Conservation (phyloP, 169 alveolate species). For the Eimeria acervulina region DNA sequence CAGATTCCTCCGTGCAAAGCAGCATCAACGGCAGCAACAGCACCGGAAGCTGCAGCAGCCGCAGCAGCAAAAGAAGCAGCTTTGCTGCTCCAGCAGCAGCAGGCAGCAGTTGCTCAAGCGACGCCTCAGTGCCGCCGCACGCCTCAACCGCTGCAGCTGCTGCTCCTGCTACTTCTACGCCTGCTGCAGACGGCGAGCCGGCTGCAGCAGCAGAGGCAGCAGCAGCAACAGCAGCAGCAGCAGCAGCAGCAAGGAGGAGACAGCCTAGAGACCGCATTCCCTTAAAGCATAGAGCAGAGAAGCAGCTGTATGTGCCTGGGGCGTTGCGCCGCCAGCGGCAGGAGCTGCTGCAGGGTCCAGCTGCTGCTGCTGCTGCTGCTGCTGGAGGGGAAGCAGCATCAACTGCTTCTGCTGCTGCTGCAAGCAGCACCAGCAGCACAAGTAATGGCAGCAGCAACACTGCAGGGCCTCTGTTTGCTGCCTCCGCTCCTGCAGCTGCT, state of each 20-base stretch:
- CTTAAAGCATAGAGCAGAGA: slow-evolving; percentile 77
- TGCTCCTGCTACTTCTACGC: not conserved
- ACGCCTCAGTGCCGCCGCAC: not conserved
- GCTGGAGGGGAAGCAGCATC: slow-evolving; percentile 33
- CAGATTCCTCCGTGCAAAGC: not conserved
- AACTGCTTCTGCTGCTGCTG: slow-evolving; percentile 33
- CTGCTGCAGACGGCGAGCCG: not conserved
- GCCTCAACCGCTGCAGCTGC: not conserved
- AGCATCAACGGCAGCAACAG: slow-evolving; percentile 7
- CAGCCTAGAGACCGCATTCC: slow-evolving; percentile 62
- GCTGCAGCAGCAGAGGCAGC: slow-evolving; percentile 12
- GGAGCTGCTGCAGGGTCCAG: slow-evolving; percentile 60
- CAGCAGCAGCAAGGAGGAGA: slow-evolving; percentile 27
- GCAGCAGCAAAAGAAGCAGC: slow-evolving; percentile 44
- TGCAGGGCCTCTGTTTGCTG: slow-evolving; percentile 9
- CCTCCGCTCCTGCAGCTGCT: slow-evolving; percentile 16
- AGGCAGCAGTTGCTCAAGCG: not conserved
- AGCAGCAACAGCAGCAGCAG: slow-evolving; percentile 24
- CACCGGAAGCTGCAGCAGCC: not conserved
- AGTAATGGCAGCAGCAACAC: not conserved
- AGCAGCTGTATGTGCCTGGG: slow-evolving; percentile 81
- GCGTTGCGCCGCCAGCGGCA: slow-evolving; percentile 77
- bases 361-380: slow-evolving; percentile 9
- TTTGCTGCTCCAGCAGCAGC: slow-evolving; percentile 9
- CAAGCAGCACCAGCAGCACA: not conserved